These are phyloP conservation scores for Alternaria sp. DNA, from an alignment of 2,329 filamentous ascomycete species.

Conservation along the genomic window DNA sequence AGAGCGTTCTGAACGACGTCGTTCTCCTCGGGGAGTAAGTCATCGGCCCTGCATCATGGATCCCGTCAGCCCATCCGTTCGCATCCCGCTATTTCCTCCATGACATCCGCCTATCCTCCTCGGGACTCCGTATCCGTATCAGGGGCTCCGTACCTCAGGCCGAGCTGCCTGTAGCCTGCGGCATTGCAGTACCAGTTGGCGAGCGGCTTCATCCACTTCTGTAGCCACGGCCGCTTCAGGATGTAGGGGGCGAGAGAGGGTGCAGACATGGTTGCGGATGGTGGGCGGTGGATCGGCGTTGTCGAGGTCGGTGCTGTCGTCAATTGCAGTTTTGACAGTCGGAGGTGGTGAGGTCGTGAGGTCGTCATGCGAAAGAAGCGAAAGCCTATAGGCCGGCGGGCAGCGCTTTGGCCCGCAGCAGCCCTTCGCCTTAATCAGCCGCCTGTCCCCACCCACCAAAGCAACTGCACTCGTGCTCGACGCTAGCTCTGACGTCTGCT, in stretches of 20 bases:
- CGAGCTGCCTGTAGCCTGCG: constrained; percentile 91
- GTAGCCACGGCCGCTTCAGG: constrained; percentile 84
- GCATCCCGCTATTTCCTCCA: constrained; percentile 9
- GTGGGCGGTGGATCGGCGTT: constrained; percentile 29
- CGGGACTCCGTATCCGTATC: not conserved
- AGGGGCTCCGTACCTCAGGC: constrained; percentile 73
- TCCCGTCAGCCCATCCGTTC: constrained; percentile 44
- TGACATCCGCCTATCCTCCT: not conserved
- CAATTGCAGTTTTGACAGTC: constrained; percentile 39
- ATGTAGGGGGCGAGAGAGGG: constrained; percentile 79
- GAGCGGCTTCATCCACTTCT: constrained; percentile 78
- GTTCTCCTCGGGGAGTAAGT: constrained; percentile 92
- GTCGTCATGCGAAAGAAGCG: constrained; percentile 33
- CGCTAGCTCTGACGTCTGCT: constrained; percentile 28
- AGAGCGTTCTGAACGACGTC: constrained; percentile 86
- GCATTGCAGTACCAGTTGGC: constrained; percentile 89
- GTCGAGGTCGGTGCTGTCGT: constrained; percentile 37
- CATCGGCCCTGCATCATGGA: constrained; percentile 75
- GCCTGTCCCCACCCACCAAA: constrained; percentile 19
- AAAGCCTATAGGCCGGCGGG: constrained; percentile 32
- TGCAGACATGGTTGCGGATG: constrained; percentile 67
- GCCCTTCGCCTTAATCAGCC: constrained; percentile 21
- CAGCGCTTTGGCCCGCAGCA: constrained; percentile 24
- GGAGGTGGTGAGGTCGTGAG: constrained; percentile 28
- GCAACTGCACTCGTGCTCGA: constrained; percentile 26